Evolutionary conservation across 169 alveolate genomes (phyloP).

Genomic region (Plasmodium relictum): DNA sequence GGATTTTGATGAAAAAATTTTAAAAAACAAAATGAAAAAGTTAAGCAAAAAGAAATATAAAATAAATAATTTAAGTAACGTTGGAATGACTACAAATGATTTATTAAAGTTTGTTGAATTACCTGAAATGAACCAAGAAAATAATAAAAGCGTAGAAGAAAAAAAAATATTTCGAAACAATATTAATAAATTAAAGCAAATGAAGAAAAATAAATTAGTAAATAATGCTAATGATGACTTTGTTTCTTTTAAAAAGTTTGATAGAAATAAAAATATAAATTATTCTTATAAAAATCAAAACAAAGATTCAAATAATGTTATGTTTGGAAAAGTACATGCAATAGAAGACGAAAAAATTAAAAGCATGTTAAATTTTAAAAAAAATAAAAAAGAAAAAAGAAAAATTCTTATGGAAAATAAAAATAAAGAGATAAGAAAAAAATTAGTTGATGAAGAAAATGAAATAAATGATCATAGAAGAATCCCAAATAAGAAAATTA

Average conservation of each 20-base stretch:
- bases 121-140: conserved; percentile 56
- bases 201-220: conserved; percentile 44
- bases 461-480: conserved; percentile 75
- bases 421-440: conserved; percentile 77
- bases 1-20: conserved; percentile 71
- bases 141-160: conserved; percentile 29
- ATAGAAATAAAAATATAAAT: conserved; percentile 36
- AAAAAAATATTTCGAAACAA: conserved; percentile 68
- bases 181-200: conserved; percentile 70
- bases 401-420: conserved; percentile 24
- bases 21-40: conserved; percentile 55
- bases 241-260: conserved; percentile 78
- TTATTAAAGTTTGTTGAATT: conserved; percentile 75
- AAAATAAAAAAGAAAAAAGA: conserved; percentile 76
- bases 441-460: conserved; percentile 77
- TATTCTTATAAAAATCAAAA: conserved; percentile 28
- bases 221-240: conserved; percentile 63
- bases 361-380: conserved; percentile 71
- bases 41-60: conserved; percentile 51
- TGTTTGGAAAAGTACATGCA: background rate
- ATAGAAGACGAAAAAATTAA: conserved; percentile 75
- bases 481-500: conserved; percentile 85
- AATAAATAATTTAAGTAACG: conserved; percentile 65
- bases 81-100: conserved; percentile 77
- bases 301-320: conserved; percentile 46